Evolutionary conservation across 495 filamentous ascomycete genomes (phyloP).

Genomic region (Oidiodendron maius): DNA sequence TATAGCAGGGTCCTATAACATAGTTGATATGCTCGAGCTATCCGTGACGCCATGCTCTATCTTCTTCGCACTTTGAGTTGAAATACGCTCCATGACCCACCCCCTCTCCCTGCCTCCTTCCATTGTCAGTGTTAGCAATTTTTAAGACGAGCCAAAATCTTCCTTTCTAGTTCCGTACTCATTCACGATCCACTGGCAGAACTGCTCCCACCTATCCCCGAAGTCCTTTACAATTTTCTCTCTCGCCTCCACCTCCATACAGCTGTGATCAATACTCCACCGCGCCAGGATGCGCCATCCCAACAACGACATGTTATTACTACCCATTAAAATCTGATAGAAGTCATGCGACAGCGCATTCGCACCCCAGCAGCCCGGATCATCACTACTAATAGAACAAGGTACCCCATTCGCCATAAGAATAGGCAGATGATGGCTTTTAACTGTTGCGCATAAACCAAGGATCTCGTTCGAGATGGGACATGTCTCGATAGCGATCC

Average conservation of each 20-base stretch:
- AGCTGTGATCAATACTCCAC: too few species aligned
- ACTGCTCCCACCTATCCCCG: too few species aligned
- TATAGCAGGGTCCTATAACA: too few species aligned
- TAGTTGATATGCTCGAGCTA: too few species aligned
- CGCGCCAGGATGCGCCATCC: not conserved
- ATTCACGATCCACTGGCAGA: not conserved
- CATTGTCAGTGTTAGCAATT: too few species aligned
- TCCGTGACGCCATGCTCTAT: too few species aligned
- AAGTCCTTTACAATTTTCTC: too few species aligned
- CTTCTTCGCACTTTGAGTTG: too few species aligned
- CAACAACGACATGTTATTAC: not conserved
- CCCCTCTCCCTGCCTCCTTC: too few species aligned
- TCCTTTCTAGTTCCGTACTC: constrained; percentile 1
- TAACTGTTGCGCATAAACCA: not conserved
- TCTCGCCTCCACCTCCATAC: too few species aligned
- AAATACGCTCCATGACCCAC: too few species aligned
- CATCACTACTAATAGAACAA: not conserved
- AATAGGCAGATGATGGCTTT: not conserved
- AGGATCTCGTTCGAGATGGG: not conserved
- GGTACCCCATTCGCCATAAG: not conserved
- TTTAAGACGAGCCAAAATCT: too few species aligned
- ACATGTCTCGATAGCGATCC: not conserved
- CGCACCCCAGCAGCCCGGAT: not conserved
- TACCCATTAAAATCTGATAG: not conserved
- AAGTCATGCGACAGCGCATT: not conserved